Conservation (phyloP, 768 basidiomycete species). For the Coprinopsis marcescibilis region DNA sequence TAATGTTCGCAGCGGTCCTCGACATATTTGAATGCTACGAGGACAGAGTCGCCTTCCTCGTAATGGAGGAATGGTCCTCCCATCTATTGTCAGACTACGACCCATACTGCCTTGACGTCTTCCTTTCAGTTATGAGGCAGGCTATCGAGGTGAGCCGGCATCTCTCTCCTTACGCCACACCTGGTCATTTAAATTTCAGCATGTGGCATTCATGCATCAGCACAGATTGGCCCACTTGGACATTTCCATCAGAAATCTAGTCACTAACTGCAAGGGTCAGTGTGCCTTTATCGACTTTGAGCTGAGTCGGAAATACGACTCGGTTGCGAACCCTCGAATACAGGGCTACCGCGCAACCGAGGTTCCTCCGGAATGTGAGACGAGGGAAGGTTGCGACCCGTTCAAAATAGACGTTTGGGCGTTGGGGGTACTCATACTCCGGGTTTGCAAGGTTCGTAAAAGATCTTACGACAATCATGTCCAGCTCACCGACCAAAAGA, state of each 20-base stretch:
- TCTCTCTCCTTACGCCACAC: neutral
- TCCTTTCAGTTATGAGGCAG: constrained; percentile 55
- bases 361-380: constrained; percentile 63
- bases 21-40: constrained; percentile 51
- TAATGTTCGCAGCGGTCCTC: constrained; percentile 45
- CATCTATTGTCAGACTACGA: constrained; percentile 43
- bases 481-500: neutral
- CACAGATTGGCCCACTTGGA: constrained; percentile 65
- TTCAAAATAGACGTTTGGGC: constrained; percentile 77
- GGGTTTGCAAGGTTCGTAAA: constrained; percentile 62
- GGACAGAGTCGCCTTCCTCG: constrained; percentile 57
- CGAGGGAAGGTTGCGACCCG: constrained; percentile 44
- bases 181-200: constrained; percentile 32
- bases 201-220: constrained; percentile 64
- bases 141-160: constrained; percentile 58
- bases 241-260: constrained; percentile 62
- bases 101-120: constrained; percentile 46
- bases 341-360: constrained; percentile 53
- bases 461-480: neutral
- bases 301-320: constrained; percentile 50
- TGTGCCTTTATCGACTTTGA: constrained; percentile 78
- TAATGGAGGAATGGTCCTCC: constrained; percentile 79
- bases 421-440: constrained; percentile 56
- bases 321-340: constrained; percentile 29
- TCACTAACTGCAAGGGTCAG: constrained; percentile 57